Evolutionary conservation across 2,329 filamentous ascomycete genomes (phyloP).

Genomic region (Colletotrichum liaoningense): DNA sequence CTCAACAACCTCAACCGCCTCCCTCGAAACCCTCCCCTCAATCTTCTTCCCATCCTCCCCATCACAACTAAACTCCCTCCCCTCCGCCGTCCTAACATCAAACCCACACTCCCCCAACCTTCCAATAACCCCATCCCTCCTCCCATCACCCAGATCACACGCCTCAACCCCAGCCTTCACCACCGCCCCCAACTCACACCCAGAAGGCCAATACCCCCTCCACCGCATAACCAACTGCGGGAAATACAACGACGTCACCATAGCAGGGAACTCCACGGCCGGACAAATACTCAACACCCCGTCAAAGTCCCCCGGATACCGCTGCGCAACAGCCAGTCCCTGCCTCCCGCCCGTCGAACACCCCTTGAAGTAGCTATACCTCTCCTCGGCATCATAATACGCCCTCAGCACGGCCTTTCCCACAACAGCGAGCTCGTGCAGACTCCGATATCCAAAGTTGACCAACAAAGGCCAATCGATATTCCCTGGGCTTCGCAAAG

Average conservation of each 20-base stretch:
- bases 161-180: constrained; percentile 44
- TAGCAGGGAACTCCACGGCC: constrained; percentile 46
- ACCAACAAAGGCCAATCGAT: neutral
- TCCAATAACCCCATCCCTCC: constrained; percentile 57
- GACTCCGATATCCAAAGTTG: constrained; percentile 13
- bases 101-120: constrained; percentile 14
- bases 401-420: constrained; percentile 58
- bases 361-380: constrained; percentile 64
- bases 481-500: constrained; percentile 24
- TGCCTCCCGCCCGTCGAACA: constrained; percentile 71
- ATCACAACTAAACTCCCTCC: constrained; percentile 23
- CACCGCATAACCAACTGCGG: constrained; percentile 12
- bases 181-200: constrained; percentile 47
- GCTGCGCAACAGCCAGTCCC: constrained; percentile 64
- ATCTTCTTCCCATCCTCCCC: constrained; percentile 39
- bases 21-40: neutral
- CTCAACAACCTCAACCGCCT: constrained; percentile 29
- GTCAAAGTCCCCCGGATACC: constrained; percentile 68
- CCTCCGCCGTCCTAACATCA: constrained; percentile 35
- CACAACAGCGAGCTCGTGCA: constrained; percentile 52
- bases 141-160: constrained; percentile 61
- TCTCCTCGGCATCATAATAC: constrained; percentile 56
- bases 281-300: constrained; percentile 63
- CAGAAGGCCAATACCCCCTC: neutral
- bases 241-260: neutral